Percentiles rank a stretch among this genome's conserved stretches.
phyloP scores from a whole-genome alignment of 345 rosid genomes.

The Syzygium grande region DNA sequence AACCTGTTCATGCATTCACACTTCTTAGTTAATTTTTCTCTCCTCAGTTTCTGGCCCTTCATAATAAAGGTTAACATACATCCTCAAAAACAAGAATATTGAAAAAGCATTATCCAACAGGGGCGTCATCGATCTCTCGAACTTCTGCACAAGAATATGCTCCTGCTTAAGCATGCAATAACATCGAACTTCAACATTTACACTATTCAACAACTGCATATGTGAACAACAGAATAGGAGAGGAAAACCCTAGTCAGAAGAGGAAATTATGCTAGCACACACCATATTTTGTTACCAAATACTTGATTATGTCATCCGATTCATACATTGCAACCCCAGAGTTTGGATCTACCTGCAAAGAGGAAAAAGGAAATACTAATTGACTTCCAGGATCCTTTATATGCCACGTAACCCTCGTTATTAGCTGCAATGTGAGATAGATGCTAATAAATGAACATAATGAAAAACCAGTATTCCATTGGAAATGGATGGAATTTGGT shows the following conservation, averaged over 20 bases:
- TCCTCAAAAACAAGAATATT: not conserved
- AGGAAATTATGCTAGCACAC: not conserved
- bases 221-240: not conserved
- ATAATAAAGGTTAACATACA: not conserved
- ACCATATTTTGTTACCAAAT: conserved; percentile 78
- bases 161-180: not conserved
- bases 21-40: not conserved
- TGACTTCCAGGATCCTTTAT: not conserved
- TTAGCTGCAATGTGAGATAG: not conserved
- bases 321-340: conserved; percentile 90
- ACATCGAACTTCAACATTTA: not conserved
- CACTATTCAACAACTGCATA: not conserved
- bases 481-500: not conserved
- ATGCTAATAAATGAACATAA: not conserved
- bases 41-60: not conserved
- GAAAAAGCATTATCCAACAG: not conserved
- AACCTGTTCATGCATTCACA: not conserved
- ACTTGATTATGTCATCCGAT: conserved; percentile 86
- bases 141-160: not conserved
- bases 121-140: not conserved
- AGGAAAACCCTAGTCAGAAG: not conserved
- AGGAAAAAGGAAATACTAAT: not conserved
- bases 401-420: not conserved
- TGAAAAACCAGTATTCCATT: not conserved
- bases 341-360: conserved; percentile 80